These are phyloP conservation scores for Elaeagnus macrophylla DNA, from an alignment of 306 rosid species.

Conservation along the genomic window DNA sequence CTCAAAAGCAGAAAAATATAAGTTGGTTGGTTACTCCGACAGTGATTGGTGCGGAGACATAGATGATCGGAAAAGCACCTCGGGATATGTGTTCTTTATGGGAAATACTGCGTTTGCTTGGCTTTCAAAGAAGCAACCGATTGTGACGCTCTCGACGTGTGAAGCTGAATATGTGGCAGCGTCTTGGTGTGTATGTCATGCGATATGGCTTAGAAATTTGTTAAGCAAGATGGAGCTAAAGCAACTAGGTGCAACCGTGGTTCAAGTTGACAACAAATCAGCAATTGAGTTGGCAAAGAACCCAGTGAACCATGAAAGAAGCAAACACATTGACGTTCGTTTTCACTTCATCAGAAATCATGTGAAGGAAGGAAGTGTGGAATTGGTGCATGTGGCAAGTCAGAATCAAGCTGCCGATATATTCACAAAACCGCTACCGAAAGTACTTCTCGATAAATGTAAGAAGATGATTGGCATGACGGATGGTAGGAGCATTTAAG, in stretches of 20 bases:
- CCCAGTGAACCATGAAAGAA: neutral
- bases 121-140: neutral
- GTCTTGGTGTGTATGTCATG: neutral
- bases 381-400: neutral
- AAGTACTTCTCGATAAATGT: no score
- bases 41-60: neutral
- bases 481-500: no score
- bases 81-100: neutral
- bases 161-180: neutral
- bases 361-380: neutral
- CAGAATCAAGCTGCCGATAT: neutral
- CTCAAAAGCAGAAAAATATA: neutral
- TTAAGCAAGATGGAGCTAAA: no score
- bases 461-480: no score
- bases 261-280: neutral
- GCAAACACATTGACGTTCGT: neutral
- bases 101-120: neutral
- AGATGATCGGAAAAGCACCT: neutral
- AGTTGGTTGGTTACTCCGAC: neutral
- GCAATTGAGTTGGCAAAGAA: neutral
- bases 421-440: neutral
- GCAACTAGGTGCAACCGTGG: neutral
- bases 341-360: neutral
- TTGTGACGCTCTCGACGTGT: neutral
- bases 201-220: neutral